Percentiles rank a stretch among this genome's conserved stretches.
These are phyloP conservation scores for Chlorella sorokiniana DNA, from an alignment of 139 green algal genomes.

Conservation along the genomic window DNA sequence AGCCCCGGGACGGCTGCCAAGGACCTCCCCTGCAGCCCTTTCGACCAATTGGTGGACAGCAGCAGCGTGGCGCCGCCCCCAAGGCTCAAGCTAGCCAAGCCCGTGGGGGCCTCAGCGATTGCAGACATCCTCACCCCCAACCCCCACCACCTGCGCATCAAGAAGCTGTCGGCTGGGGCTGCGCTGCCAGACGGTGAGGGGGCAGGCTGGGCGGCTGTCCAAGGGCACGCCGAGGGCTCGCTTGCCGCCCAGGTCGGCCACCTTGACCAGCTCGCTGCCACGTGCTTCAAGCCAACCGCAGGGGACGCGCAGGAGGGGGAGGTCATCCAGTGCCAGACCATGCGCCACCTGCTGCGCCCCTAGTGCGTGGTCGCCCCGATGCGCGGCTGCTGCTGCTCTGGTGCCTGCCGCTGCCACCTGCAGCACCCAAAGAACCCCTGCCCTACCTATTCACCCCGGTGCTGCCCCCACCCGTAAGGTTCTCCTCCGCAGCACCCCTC, in stretches of 20 bases:
- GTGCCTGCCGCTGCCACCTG: background rate
- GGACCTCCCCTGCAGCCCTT: background rate
- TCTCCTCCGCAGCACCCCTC: background rate
- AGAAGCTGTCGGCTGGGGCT: background rate
- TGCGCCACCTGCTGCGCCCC: conserved; percentile 13
- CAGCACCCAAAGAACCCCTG: background rate
- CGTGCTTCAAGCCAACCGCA: background rate
- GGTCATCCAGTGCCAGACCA: conserved; percentile 2
- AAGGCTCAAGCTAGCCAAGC: too few relatives aligned
- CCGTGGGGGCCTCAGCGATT: background rate
- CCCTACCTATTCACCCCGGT: background rate
- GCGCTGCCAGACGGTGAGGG: too few relatives aligned
- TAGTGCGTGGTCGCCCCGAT: background rate
- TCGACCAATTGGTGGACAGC: background rate
- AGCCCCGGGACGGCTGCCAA: background rate
- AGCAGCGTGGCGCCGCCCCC: too few relatives aligned
- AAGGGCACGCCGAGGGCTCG: too few relatives aligned
- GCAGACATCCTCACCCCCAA: background rate
- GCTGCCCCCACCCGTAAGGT: background rate
- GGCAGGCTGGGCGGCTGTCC: background rate
- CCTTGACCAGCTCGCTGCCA: too few relatives aligned
- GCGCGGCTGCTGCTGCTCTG: background rate
- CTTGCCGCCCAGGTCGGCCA: too few relatives aligned
- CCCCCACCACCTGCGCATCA: background rate
- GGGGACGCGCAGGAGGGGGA: background rate